Evolutionary conservation across 148 eudicot species (phyloP).

Genomic region (Suaeda aralocaspica): DNA sequence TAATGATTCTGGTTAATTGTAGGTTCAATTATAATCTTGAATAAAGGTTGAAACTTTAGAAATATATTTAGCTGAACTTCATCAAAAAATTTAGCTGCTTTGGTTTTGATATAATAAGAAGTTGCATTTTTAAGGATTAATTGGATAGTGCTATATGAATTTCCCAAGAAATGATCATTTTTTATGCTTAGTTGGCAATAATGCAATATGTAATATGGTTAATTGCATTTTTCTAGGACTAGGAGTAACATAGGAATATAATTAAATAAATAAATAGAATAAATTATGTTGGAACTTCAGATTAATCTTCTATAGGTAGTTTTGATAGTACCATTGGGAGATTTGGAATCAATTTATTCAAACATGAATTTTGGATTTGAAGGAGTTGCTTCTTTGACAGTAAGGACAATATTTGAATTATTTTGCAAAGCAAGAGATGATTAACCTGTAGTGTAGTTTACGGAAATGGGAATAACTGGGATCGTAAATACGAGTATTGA

Average conservation of each 20-base stretch:
- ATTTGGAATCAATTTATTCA: background rate
- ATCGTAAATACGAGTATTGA: background rate
- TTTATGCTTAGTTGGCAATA: background rate
- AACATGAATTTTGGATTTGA: background rate
- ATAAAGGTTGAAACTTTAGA: constrained; percentile 7
- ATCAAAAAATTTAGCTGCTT: background rate
- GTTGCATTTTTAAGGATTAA: background rate
- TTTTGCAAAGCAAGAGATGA: background rate
- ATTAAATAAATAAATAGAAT: no score
- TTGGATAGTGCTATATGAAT: background rate
- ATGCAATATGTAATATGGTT: no score
- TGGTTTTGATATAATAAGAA: background rate
- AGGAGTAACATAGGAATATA: no score
- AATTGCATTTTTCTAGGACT: background rate
- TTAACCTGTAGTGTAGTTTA: no score
- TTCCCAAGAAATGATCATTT: background rate
- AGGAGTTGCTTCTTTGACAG: constrained; percentile 1
- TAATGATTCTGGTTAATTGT: background rate
- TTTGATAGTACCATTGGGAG: background rate
- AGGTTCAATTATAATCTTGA: background rate
- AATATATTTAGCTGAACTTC: background rate
- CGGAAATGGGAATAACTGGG: background rate
- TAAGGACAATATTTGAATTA: background rate
- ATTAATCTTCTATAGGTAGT: background rate
- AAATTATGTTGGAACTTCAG: no score